Evolutionary conservation across 2,329 filamentous ascomycete genomes (phyloP), one percentile per base, ranked within the genome.

Genomic region (Teratosphaeria destructans): DNA sequence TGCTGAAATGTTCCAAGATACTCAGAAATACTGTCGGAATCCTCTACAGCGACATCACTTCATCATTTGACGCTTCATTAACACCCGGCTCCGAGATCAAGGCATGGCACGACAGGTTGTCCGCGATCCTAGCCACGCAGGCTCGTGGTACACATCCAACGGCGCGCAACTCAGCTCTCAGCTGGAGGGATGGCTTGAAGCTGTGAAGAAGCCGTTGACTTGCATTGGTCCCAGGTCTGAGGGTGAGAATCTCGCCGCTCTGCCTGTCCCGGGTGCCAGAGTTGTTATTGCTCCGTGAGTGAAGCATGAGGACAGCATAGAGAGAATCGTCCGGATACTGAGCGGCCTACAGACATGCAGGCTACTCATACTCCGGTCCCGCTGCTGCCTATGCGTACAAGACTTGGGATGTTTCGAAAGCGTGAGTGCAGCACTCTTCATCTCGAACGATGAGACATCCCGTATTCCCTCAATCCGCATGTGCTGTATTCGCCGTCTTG

Each of bases 311-410:
- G 47, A 47, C n/a, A 26, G 29, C n/a, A 55, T n/a, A 14, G 7
- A n/a, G 14, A 27, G 10, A 26, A 49, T 29, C 6, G n/a, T 16
- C 43, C 2, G 35, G 23, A 43, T 53, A 37, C 62, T 62, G 56
- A 62, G 57, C 26, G 14, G 39, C 61, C 63, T 61, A 65, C 67
- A 96, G 93, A 62, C 94, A 99, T 74, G 94, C 94, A 61, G 94
- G 94, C 62, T 99, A 96, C 76, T 78, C 83, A 1, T 97, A 93
- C 78, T 99, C 94, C 3, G 94, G 94, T 7, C 84, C 86, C 47
- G 93, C 90, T 66, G 94, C 94, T 52, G 94, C 92, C 52, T 97
- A 90, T 86, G 94, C 94, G 8, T 99, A 97, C 77, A 94, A 90
- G 74, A 83, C 84, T 6, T 85, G 95, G 56, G 91, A 97, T 72